phyloP scores from a whole-genome alignment of 2,329 filamentous ascomycete genomes.

The Talaromyces sp. region DNA sequence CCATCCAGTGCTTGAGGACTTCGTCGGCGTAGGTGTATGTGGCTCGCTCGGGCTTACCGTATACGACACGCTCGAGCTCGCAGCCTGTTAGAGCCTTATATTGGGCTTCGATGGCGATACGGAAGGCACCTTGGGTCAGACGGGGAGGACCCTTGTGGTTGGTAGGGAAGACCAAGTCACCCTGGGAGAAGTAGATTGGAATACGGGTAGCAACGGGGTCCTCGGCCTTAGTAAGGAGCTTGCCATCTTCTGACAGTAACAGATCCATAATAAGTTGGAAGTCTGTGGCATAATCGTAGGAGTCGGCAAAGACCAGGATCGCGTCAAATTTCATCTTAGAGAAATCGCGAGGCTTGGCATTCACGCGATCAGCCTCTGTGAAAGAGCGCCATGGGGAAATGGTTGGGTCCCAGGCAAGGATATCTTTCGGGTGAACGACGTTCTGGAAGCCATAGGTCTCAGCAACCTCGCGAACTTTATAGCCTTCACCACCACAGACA shows the following conservation, averaged over 20 bases:
- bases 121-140: slow-evolving; percentile 75
- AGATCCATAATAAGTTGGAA: slow-evolving; percentile 77
- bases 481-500: slow-evolving; percentile 74
- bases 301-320: slow-evolving; percentile 75
- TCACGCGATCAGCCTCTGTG: slow-evolving; percentile 67
- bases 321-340: slow-evolving; percentile 71
- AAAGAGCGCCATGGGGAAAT: slow-evolving; percentile 71
- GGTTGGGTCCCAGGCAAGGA: slow-evolving; percentile 68
- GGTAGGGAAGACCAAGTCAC: slow-evolving; percentile 66
- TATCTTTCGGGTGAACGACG: slow-evolving; percentile 73
- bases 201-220: slow-evolving; percentile 68
- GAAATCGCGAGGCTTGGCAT: slow-evolving; percentile 72
- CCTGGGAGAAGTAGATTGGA: slow-evolving; percentile 73
- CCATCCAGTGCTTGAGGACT: slow-evolving; percentile 74
- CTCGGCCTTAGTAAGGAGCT: slow-evolving; percentile 65
- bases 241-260: slow-evolving; percentile 68
- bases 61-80: slow-evolving; percentile 74
- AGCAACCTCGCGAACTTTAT: slow-evolving; percentile 72
- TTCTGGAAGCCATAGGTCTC: slow-evolving; percentile 75
- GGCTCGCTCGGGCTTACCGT: slow-evolving; percentile 73
- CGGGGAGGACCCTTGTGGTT: slow-evolving; percentile 65
- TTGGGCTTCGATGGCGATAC: slow-evolving; percentile 72
- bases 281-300: slow-evolving; percentile 73
- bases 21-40: slow-evolving; percentile 81
- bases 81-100: slow-evolving; percentile 64